Base-by-base conservation (phyloP, 2,329 filamentous ascomycete species). In the Pseudopyrenochaeta lycopersici region DNA sequence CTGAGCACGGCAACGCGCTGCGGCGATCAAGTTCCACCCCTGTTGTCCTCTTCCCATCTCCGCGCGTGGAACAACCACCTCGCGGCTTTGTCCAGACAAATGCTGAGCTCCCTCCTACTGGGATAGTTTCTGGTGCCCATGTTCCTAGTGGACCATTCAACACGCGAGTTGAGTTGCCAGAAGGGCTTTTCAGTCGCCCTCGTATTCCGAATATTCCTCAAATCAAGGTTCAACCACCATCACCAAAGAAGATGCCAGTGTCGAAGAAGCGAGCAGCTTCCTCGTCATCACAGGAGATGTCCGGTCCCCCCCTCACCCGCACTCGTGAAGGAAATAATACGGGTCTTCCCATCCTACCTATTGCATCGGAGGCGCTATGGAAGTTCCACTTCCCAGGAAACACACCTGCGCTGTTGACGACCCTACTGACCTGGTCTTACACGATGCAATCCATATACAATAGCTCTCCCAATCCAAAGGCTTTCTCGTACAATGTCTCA, bases 371-470 rank as follows among this genome's bases (percentile, higher is more conserved):
- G 9, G 39, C 14, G 1, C 2, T 45, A 7, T 56, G 56, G 58
- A 49, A 36, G 27, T 18, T 31, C 7, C 30, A 52, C 1, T 63
- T 66, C 32, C 63, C 57, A 1, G 62, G 65, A 1, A 58, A 64
- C n/a, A 63, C 59, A 1, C 23, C 39, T 9, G 55, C 45, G 2
- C 56, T 71, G 6, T 29, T 59, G 6, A 53, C 58, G 1, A 60
- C 52, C 21, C 54, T 69, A 1, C 46, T 65, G 1, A 63, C 47
- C 5, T 71, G 66, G 67, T 63, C 61, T 9, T 27, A 46, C n/a
- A 47, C 48, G 7, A 63, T 67, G 46, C 50, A 47, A 32, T 43
- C 35, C 5, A 42, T 64, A n/a, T 52, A 57, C 38, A 17, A 33
- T 10, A 46, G 33, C 20, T 31, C 57, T n/a, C 54, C 51, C 1